A percentile compares a stretch with the other conserved stretches of the same genome.
phyloP scores from a whole-genome alignment of 768 basidiomycete genomes.

The Suillus americanus region DNA sequence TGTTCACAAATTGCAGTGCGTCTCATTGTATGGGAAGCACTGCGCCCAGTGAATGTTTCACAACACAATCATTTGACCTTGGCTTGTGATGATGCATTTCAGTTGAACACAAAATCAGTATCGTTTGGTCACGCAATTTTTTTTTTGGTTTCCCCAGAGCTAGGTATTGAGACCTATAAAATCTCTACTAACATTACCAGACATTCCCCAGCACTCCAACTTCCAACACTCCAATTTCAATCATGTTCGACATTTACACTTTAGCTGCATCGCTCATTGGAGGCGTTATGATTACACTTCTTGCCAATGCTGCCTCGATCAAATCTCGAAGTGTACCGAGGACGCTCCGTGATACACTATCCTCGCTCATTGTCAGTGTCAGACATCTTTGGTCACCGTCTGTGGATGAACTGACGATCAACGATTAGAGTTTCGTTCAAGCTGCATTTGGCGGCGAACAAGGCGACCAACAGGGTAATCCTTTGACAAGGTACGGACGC shows the following conservation, averaged over 20 bases:
- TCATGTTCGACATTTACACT: conserved; percentile 16
- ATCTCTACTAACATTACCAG: neutral
- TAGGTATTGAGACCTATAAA: conserved; percentile 1
- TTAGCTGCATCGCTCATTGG: conserved; percentile 16
- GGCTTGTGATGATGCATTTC: neutral
- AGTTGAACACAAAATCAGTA: neutral
- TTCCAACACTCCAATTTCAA: neutral
- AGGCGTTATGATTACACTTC: conserved; percentile 15
- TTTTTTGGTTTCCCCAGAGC: neutral
- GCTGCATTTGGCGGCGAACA: neutral
- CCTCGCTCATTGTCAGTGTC: conserved; percentile 11
- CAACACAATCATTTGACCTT: neutral
- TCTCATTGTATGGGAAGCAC: neutral
- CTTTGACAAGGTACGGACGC: conserved; percentile 15
- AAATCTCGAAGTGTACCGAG: conserved; percentile 11
- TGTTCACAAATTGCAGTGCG: neutral
- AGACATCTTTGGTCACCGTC: neutral
- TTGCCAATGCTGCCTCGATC: conserved; percentile 13
- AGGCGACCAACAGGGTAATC: conserved; percentile 10
- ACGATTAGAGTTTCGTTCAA: conserved; percentile 8
- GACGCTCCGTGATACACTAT: conserved; percentile 7
- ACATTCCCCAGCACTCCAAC: neutral
- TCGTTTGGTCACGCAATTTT: neutral
- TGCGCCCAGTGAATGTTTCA: neutral
- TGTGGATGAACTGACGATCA: neutral